Evolutionary conservation across 495 filamentous ascomycete genomes (phyloP).

Genomic region (Aspergillus carlsbadensis): DNA sequence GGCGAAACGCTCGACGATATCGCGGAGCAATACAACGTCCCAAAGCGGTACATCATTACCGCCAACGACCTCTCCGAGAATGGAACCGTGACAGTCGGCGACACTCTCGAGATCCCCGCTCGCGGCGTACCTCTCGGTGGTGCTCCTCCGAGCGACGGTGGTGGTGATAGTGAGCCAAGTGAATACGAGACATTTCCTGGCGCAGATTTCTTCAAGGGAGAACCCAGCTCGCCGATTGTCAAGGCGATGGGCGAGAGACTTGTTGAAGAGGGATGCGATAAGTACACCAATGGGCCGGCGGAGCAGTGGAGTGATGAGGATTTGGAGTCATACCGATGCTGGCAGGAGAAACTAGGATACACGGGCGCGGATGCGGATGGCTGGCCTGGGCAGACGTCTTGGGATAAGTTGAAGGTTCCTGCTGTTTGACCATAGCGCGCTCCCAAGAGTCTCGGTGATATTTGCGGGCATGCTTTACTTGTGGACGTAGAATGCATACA

Average conservation of each 20-base stretch:
- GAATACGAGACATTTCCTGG: constrained; percentile 4
- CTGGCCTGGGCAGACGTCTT: constrained; percentile 10
- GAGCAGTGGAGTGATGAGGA: constrained; percentile 11
- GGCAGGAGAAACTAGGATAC: constrained; percentile 11
- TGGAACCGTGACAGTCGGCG: not conserved
- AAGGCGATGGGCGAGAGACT: constrained; percentile 7
- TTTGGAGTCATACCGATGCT: not conserved
- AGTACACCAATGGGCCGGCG: not conserved
- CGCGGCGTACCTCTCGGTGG: not conserved
- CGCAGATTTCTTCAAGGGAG: not conserved
- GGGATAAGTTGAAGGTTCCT: constrained; percentile 11
- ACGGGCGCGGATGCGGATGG: constrained; percentile 11
- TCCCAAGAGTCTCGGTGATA: no score
- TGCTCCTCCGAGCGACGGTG: not conserved
- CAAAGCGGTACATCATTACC: not conserved
- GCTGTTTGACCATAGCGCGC: no score
- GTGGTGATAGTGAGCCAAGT: not conserved
- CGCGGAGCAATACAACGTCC: not conserved
- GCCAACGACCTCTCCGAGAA: not conserved
- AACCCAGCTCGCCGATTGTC: constrained; percentile 1
- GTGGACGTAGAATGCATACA: no score
- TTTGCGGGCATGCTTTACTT: no score
- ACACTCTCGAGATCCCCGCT: constrained; percentile 2
- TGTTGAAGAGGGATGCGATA: constrained; percentile 9
- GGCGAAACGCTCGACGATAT: constrained; percentile 4